These are phyloP conservation scores for Pichia sp. DNA, from an alignment of 1,139 yeast species.

Conservation along the genomic window DNA sequence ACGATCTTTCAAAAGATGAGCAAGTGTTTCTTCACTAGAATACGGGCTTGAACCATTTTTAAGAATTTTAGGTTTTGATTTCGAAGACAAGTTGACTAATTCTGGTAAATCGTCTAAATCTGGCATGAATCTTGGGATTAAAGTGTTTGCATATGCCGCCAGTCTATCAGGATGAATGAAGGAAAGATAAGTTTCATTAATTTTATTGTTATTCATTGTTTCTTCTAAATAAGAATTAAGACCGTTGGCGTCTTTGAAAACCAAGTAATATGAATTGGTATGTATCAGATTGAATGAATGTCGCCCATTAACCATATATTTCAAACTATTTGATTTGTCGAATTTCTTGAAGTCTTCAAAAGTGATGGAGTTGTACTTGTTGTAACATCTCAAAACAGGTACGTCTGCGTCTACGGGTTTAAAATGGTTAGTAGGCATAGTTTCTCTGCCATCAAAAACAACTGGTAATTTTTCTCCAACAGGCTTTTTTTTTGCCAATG, in stretches of 20 bases:
- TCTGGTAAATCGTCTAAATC: constrained; percentile 11
- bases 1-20: not conserved
- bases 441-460: not conserved
- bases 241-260: constrained; percentile 5
- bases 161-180: not conserved
- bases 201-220: not conserved
- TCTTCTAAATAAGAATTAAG: constrained; percentile 1
- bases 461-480: too few relatives aligned
- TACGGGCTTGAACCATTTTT: not conserved
- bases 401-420: not conserved
- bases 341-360: constrained; percentile 6
- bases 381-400: constrained; percentile 6
- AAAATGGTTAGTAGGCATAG: not conserved
- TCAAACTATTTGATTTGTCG: not conserved
- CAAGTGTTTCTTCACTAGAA: not conserved
- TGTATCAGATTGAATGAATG: constrained; percentile 3
- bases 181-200: not conserved
- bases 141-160: not conserved
- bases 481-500: not conserved
- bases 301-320: constrained; percentile 12
- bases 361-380: not conserved
- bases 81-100: not conserved
- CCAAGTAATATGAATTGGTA: constrained; percentile 10
- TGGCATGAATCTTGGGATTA: constrained; percentile 8
- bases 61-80: not conserved